Percentiles rank a stretch among this genome's conserved stretches.
phyloP scores from a whole-genome alignment of 2,329 filamentous ascomycete genomes.

The Nothomitra cinnamomea region DNA sequence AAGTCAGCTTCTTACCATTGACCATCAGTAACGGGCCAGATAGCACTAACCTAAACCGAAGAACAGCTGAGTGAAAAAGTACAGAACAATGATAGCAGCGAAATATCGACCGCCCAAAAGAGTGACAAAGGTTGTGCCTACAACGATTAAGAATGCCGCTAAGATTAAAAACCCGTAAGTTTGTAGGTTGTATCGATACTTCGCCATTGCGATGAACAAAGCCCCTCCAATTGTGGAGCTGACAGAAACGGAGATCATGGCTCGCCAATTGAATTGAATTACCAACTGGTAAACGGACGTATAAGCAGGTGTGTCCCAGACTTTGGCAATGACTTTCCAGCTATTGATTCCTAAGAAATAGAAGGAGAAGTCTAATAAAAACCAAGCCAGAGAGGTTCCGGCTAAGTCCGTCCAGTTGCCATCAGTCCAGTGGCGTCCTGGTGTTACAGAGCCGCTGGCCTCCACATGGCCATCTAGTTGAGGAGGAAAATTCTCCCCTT shows the following conservation, averaged over 20 bases:
- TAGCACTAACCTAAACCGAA: slow-evolving; percentile 29
- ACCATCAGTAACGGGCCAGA: not conserved
- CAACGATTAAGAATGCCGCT: not conserved
- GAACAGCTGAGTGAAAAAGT: slow-evolving; percentile 27
- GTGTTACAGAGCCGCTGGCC: no score
- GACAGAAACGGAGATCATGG: slow-evolving; percentile 23
- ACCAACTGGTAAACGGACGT: slow-evolving; percentile 42
- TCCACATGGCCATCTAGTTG: no score
- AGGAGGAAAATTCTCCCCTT: no score
- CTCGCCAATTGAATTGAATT: not conserved
- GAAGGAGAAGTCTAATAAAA: not conserved
- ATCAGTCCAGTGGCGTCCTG: not conserved
- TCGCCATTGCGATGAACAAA: slow-evolving; percentile 23
- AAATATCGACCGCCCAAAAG: not conserved
- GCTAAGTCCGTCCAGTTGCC: slow-evolving; percentile 1
- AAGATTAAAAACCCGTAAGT: slow-evolving; percentile 23
- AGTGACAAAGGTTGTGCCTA: not conserved
- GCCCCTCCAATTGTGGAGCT: slow-evolving; percentile 27
- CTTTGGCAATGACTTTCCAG: not conserved
- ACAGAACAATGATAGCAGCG: slow-evolving; percentile 15
- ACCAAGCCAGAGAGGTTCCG: slow-evolving; percentile 1
- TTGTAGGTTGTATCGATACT: slow-evolving; percentile 24
- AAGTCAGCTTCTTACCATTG: not conserved
- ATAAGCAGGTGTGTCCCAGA: not conserved
- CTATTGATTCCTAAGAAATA: slow-evolving; percentile 2